A percentile compares a stretch with the other conserved stretches of the same genome.
These are phyloP conservation scores for Ustilago tritici DNA, from an alignment of 1,284 basidiomycete genomes.

Conservation along the genomic window DNA sequence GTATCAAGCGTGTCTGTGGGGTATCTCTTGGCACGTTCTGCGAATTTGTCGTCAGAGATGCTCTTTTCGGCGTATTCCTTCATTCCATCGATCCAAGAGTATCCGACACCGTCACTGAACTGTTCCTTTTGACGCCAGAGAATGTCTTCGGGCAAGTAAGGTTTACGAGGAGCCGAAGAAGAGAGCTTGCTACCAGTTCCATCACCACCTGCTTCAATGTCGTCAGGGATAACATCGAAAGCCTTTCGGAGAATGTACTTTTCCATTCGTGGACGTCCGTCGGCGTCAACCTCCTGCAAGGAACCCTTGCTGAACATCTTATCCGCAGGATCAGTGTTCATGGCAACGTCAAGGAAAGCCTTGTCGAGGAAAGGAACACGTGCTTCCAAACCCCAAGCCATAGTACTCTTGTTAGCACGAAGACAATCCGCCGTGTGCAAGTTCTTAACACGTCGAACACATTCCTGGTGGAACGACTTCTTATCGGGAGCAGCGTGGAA, in stretches of 20 bases:
- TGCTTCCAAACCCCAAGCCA: constrained; percentile 99
- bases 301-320: constrained; percentile 92
- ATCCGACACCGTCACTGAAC: constrained; percentile 98
- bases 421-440: constrained; percentile 97
- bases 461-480: constrained; percentile 93
- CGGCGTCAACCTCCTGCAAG: constrained; percentile 78
- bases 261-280: constrained; percentile 69
- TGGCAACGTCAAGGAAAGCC: constrained; percentile 90
- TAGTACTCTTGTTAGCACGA: constrained; percentile 99
- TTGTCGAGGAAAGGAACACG: constrained; percentile 99
- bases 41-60: constrained; percentile 86
- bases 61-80: constrained; percentile 84
- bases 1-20: constrained; percentile 88
- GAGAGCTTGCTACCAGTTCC: constrained; percentile 35
- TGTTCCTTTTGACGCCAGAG: constrained; percentile 99
- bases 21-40: constrained; percentile 82
- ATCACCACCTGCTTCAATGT: constrained; percentile 74
- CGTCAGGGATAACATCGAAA: constrained; percentile 84
- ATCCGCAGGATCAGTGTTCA: constrained; percentile 88
- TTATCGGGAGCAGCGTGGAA: constrained; percentile 97
- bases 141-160: constrained; percentile 93
- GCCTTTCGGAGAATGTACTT: constrained; percentile 96
- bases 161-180: constrained; percentile 60
- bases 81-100: constrained; percentile 99
- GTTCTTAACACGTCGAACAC: constrained; percentile 94